Base-by-base conservation (phyloP, 768 basidiomycete genomes). In the Leccinum sublutescens region DNA sequence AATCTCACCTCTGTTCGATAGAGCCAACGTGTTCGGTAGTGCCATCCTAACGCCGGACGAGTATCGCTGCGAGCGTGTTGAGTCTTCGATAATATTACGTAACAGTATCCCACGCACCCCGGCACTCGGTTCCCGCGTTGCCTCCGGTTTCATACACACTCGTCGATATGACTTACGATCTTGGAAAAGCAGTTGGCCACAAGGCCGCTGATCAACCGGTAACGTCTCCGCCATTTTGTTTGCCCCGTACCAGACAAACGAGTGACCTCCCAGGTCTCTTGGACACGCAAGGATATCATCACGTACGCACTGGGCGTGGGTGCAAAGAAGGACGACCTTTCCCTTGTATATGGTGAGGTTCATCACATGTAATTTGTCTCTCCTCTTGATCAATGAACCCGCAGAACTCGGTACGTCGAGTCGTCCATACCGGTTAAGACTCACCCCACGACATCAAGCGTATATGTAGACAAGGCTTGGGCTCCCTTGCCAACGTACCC, bases 401-500 rank as follows among this genome's bases (percentile, higher is more conserved):
- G 19, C 50, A 85, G 85, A 87, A 61, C 83, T 86, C 45, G 78
- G 85, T 86, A 63, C 34, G 70, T 62, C 56, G 19, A 21, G 4
- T 55, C 11, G 17, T 9, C 14, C 49, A 5, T 19, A 8, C 38
- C 15, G 43, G 29, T 9, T 31, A 5, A 21, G 17, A 23, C 19
- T 29, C 56, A n/a, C 21, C 7, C 15, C 23, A 0, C 33, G 9
- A 33, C 58, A 36, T 29, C 52, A 43, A 7, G 25, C 15, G 11
- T 33, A 33, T 33, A 7, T 40, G 14, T 59, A 89, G 88, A 88
- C 74, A 79, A 82, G 60, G 77, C 81, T 29, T 95, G 89, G 73
- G 78, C 87, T 14, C 83, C 91, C 3, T 78, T 95, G 66, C 93
- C 93, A 9, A 94, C 93, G 0, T 95, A 88, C 72, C 92, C 93